phyloP scores from a whole-genome alignment of 139 green algal genomes.

The Coelastrella sp. region DNA sequence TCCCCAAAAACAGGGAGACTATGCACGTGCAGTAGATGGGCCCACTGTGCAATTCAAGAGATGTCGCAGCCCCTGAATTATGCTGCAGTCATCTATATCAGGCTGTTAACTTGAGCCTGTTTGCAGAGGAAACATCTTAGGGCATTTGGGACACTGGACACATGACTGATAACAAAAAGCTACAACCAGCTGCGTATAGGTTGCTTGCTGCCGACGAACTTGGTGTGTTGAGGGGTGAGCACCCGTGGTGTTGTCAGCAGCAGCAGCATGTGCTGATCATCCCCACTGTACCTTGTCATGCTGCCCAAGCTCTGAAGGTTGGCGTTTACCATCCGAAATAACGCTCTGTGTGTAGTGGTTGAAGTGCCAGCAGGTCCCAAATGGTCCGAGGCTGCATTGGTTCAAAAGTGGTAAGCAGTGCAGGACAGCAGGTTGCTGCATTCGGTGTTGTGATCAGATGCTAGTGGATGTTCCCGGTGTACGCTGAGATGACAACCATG shows the following conservation, averaged over 20 bases:
- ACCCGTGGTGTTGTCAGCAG: background rate
- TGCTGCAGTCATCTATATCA: too few species aligned
- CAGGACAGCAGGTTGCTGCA: background rate
- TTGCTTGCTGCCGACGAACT: constrained; percentile 39
- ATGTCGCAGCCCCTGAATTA: too few species aligned
- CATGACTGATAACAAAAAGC: constrained; percentile 1
- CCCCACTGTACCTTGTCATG: too few species aligned
- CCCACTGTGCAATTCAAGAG: too few species aligned
- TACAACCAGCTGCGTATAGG: constrained; percentile 23
- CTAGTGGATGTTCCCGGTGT: too few species aligned
- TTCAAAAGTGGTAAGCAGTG: constrained; percentile 20
- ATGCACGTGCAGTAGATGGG: too few species aligned
- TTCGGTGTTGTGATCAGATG: background rate
- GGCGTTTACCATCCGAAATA: too few species aligned
- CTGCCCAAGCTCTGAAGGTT: too few species aligned
- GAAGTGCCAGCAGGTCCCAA: constrained; percentile 43
- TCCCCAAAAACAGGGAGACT: too few species aligned
- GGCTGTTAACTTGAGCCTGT: too few species aligned
- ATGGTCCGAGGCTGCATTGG: constrained; percentile 15
- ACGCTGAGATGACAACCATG: too few species aligned
- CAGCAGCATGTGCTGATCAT: background rate
- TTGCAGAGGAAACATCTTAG: too few species aligned
- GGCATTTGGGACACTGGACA: background rate
- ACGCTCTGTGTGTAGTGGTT: background rate
- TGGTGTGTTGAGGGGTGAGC: constrained; percentile 38